Evolutionary conservation across 768 basidiomycete species (phyloP).

Genomic region (Russula virescens): DNA sequence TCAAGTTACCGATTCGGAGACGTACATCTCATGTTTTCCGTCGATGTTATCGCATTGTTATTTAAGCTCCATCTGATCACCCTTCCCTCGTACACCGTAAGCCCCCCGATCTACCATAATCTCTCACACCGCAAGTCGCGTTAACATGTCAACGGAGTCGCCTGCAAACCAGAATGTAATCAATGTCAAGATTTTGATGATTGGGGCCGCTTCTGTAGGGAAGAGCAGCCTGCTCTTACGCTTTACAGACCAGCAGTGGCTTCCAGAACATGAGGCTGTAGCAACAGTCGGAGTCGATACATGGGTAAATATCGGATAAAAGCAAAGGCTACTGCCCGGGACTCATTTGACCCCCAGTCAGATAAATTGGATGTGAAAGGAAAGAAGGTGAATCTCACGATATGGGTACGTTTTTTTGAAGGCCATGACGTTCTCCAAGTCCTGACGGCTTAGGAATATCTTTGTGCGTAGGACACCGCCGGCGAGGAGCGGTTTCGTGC

Average conservation of each 20-base stretch:
- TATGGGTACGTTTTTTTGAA: constrained; percentile 66
- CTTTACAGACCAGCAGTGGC: constrained; percentile 94
- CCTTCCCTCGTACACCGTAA: not conserved
- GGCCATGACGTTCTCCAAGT: not conserved
- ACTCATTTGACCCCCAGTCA: constrained; percentile 60
- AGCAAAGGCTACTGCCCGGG: constrained; percentile 42
- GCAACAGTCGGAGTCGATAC: constrained; percentile 87
- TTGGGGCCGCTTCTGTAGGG: constrained; percentile 86
- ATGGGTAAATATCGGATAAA: constrained; percentile 56
- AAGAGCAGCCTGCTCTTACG: constrained; percentile 86
- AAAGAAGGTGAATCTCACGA: constrained; percentile 85
- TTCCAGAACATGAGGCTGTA: constrained; percentile 85
- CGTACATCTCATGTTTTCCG: not conserved
- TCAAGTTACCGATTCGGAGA: not conserved
- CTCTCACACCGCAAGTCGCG: not conserved
- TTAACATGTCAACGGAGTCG: not conserved
- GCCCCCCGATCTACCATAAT: not conserved
- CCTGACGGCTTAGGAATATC: not conserved
- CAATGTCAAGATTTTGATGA: constrained; percentile 78
- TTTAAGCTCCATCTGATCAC: not conserved
- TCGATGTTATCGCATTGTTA: not conserved
- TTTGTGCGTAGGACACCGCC: constrained; percentile 67
- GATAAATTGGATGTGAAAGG: constrained; percentile 84
- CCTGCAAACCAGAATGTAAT: constrained; percentile 29
- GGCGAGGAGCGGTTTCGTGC: constrained; percentile 97